These are phyloP conservation scores for Alisma plantagoaquatica DNA, from an alignment of 106 monocot species.

Conservation along the genomic window DNA sequence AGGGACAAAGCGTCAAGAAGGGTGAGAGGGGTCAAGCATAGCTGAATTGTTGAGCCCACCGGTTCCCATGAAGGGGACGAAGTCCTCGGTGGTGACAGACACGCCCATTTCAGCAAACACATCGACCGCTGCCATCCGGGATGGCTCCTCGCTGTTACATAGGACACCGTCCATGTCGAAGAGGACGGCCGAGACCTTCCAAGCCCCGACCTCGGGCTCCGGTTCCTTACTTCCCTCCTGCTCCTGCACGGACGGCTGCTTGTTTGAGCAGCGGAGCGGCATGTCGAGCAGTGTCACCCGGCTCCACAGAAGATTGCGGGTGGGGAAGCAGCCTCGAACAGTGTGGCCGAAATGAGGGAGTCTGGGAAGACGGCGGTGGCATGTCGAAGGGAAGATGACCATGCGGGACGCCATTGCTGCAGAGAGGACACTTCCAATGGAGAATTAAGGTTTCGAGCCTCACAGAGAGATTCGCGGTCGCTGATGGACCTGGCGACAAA, in stretches of 20 bases:
- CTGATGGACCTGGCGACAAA: too few species aligned
- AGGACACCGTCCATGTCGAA: constrained; percentile 99
- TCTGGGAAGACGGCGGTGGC: too few species aligned
- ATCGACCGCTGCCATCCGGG: constrained; percentile 80
- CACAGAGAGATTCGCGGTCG: too few species aligned
- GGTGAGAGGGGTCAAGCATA: background rate
- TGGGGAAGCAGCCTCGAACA: too few species aligned
- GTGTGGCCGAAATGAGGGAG: too few species aligned
- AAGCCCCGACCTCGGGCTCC: too few species aligned
- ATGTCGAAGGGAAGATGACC: too few species aligned
- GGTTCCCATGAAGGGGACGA: constrained; percentile 95
- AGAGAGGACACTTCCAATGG: too few species aligned
- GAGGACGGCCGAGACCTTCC: constrained; percentile 89
- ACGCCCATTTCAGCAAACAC: constrained; percentile 89
- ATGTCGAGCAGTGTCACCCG: too few species aligned
- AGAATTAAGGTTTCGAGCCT: too few species aligned
- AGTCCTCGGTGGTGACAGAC: constrained; percentile 66
- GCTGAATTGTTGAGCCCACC: constrained; percentile 25
- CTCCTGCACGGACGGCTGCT: constrained; percentile 19
- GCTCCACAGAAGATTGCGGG: too few species aligned
- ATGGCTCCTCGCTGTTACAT: constrained; percentile 87
- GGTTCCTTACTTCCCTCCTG: constrained; percentile 7
- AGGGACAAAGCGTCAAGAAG: background rate
- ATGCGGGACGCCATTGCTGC: too few species aligned
- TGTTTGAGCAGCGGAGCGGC: background rate